These are phyloP conservation scores for Globisporangium radiosum DNA, from an alignment of 352 stramenopile species.

Conservation along the genomic window DNA sequence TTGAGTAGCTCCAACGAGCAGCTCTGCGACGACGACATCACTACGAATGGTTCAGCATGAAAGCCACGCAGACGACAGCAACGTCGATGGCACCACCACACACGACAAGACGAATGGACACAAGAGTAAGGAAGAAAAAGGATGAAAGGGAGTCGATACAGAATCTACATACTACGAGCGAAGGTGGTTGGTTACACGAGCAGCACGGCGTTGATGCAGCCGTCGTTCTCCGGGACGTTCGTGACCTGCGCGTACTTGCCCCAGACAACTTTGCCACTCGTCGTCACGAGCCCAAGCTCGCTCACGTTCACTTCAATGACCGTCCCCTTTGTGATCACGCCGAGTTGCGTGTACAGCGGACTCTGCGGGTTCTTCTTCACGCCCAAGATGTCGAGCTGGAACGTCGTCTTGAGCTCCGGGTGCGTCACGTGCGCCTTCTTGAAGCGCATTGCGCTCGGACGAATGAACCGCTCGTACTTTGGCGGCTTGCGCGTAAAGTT, in stretches of 20 bases:
- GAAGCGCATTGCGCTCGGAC: slow-evolving; percentile 97
- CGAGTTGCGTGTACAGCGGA: slow-evolving; percentile 96
- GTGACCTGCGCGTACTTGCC: slow-evolving; percentile 99
- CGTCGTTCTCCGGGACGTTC: slow-evolving; percentile 99
- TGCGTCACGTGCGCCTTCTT: slow-evolving; percentile 99
- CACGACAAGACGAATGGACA: neutral
- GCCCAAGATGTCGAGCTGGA: slow-evolving; percentile 99
- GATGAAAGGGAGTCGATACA: neutral
- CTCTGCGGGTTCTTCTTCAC: slow-evolving; percentile 99
- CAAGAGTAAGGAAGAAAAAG: slow-evolving; percentile 17
- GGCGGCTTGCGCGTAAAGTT: slow-evolving; percentile 99
- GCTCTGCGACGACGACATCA: neutral
- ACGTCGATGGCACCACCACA: neutral
- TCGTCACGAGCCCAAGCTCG: slow-evolving; percentile 98
- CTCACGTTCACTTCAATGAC: slow-evolving; percentile 99
- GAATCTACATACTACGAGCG: slow-evolving; percentile 28
- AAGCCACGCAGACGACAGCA: neutral
- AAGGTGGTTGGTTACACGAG: slow-evolving; percentile 86
- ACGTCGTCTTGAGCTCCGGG: slow-evolving; percentile 99
- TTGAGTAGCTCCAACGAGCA: too few species aligned
- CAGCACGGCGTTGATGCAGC: slow-evolving; percentile 98
- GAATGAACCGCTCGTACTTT: slow-evolving; percentile 99
- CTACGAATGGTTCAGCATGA: neutral
- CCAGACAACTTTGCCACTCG: slow-evolving; percentile 99
- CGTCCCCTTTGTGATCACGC: slow-evolving; percentile 99